These are phyloP conservation scores for Verbascum thapsus DNA, from an alignment of 257 asterid genomes.

Conservation along the genomic window DNA sequence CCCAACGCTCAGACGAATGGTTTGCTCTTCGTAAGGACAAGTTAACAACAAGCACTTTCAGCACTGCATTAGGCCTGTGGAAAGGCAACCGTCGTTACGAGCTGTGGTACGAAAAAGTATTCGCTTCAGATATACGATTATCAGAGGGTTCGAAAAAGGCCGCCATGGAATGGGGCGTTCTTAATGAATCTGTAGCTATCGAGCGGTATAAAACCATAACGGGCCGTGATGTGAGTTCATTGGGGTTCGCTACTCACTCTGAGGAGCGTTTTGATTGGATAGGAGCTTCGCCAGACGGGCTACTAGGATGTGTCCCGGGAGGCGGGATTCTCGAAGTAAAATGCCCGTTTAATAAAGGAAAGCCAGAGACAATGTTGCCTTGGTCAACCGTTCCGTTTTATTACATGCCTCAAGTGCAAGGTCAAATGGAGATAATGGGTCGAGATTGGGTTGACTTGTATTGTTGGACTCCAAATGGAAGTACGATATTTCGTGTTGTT, in stretches of 20 bases:
- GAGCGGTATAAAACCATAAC: slow-evolving; percentile 88
- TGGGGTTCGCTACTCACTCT: slow-evolving; percentile 77
- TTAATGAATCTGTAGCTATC: slow-evolving; percentile 76
- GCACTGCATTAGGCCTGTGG: slow-evolving; percentile 94
- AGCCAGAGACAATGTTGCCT: slow-evolving; percentile 77
- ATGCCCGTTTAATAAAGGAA: slow-evolving; percentile 93
- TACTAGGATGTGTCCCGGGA: slow-evolving; percentile 59
- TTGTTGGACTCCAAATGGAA: slow-evolving; percentile 95
- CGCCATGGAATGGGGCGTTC: slow-evolving; percentile 98
- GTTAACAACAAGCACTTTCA: slow-evolving; percentile 89
- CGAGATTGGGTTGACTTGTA: slow-evolving; percentile 91
- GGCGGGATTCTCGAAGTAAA: slow-evolving; percentile 95
- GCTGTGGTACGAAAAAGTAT: slow-evolving; percentile 90
- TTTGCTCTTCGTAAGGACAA: slow-evolving; percentile 92
- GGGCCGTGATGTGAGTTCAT: slow-evolving; percentile 68
- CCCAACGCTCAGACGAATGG: slow-evolving; percentile 96
- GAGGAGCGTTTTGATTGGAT: slow-evolving; percentile 72
- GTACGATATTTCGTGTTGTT: slow-evolving; percentile 73
- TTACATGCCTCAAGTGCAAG: slow-evolving; percentile 98
- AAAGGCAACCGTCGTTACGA: slow-evolving; percentile 83
- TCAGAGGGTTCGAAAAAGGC: slow-evolving; percentile 38
- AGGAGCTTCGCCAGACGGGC: slow-evolving; percentile 97
- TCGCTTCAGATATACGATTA: slow-evolving; percentile 34
- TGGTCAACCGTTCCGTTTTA: slow-evolving; percentile 83
- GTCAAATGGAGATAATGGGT: slow-evolving; percentile 96